Conservation (phyloP, 2,329 filamentous ascomycete genomes). For the Exophiala spinifera region DNA sequence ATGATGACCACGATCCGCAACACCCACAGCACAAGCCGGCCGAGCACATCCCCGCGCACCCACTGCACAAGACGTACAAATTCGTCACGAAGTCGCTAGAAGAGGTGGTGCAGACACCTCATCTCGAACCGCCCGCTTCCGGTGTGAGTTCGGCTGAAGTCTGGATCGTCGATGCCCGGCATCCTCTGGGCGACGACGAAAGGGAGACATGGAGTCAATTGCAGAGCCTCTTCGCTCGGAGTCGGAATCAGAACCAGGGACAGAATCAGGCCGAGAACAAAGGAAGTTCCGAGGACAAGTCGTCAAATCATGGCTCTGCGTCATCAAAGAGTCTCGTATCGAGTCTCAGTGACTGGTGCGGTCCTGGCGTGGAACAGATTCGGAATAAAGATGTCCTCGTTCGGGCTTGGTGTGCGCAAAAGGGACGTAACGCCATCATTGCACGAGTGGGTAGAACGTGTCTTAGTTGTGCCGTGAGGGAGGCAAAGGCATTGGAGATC, state of each 20-base stretch:
- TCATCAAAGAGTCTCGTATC: conserved; percentile 7
- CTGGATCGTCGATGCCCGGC: conserved; percentile 25
- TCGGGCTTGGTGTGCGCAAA: conserved; percentile 45
- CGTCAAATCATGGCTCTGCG: conserved; percentile 5
- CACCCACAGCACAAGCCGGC: conserved; percentile 18
- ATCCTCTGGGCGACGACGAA: not conserved
- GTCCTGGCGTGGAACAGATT: conserved; percentile 8
- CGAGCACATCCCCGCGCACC: conserved; percentile 27
- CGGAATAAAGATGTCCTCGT: conserved; percentile 40
- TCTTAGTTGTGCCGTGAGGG: conserved; percentile 41
- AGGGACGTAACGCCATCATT: conserved; percentile 42
- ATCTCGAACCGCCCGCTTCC: conserved; percentile 14
- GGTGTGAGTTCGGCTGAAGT: conserved; percentile 10
- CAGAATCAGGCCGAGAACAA: conserved; percentile 2
- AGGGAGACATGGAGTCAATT: not conserved
- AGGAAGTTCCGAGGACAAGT: not conserved
- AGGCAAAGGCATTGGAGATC: conserved; percentile 41
- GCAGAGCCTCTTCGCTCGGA: too few species aligned
- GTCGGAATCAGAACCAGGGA: not conserved
- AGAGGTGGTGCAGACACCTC: conserved; percentile 17
- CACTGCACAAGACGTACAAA: conserved; percentile 26
- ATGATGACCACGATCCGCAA: conserved; percentile 12
- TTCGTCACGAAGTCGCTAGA: conserved; percentile 21
- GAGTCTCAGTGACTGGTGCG: conserved; percentile 7
- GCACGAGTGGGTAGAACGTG: conserved; percentile 36